phyloP scores from a whole-genome alignment of 2,329 filamentous ascomycete species.

The Fonsecaea erecta region DNA sequence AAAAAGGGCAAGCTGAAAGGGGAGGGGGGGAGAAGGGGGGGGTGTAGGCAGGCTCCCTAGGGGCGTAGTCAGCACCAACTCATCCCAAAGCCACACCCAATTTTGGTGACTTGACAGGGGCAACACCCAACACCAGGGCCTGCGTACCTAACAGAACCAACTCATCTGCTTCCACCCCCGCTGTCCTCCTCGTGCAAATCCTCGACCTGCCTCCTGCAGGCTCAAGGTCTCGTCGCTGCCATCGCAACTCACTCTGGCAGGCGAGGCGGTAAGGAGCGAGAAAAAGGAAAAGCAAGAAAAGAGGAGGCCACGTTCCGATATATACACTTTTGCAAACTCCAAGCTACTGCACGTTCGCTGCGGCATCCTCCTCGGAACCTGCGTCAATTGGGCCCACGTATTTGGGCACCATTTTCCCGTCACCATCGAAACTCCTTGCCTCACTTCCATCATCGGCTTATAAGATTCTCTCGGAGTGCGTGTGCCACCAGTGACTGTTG shows the following conservation, averaged over 20 bases:
- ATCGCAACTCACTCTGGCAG: slow-evolving; percentile 21
- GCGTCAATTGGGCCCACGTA: slow-evolving; percentile 33
- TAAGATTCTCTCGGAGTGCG: neutral
- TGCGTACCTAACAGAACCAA: slow-evolving; percentile 3
- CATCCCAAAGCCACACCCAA: slow-evolving; percentile 16
- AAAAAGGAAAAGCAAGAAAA: slow-evolving; percentile 21
- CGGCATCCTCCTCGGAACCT: slow-evolving; percentile 18
- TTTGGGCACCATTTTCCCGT: slow-evolving; percentile 29
- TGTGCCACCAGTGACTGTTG: slow-evolving; percentile 3
- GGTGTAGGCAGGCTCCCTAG: slow-evolving; percentile 6
- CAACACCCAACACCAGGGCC: slow-evolving; percentile 2
- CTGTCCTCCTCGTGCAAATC: slow-evolving; percentile 6
- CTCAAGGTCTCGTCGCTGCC: slow-evolving; percentile 32
- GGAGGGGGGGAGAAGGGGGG: neutral
- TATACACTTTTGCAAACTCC: slow-evolving; percentile 25
- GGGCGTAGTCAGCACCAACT: slow-evolving; percentile 17
- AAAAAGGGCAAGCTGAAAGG: neutral
- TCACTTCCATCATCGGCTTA: slow-evolving; percentile 14
- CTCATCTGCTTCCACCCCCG: neutral
- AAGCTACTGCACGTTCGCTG: slow-evolving; percentile 31
- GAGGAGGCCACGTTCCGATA: slow-evolving; percentile 21
- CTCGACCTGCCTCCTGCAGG: slow-evolving; percentile 34
- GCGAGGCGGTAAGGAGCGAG: slow-evolving; percentile 12
- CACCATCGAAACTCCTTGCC: slow-evolving; percentile 18
- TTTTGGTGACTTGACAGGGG: neutral